A percentile compares a stretch with the other conserved stretches of the same genome.
Conservation (phyloP, 2,329 filamentous ascomycete genomes). For the Aspergillaceae sp. region DNA sequence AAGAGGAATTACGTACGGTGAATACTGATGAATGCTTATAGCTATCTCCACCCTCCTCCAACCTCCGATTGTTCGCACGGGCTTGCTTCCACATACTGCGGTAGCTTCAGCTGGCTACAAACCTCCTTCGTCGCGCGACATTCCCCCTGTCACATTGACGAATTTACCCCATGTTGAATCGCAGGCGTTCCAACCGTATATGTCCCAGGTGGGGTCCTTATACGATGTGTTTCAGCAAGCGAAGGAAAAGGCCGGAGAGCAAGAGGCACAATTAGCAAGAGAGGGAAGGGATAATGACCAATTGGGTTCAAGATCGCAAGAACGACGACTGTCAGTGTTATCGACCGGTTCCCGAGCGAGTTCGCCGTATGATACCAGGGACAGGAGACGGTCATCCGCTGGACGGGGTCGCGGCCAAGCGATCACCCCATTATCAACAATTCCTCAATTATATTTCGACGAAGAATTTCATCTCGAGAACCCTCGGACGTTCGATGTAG, state of each 20-base stretch:
- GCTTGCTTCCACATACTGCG: slow-evolving; percentile 68
- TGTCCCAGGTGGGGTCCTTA: slow-evolving; percentile 73
- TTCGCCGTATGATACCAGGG: slow-evolving; percentile 43
- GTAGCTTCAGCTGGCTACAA: slow-evolving; percentile 63
- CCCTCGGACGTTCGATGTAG: slow-evolving; percentile 88
- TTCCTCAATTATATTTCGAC: slow-evolving; percentile 89
- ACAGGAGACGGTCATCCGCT: slow-evolving; percentile 44
- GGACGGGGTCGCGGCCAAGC: slow-evolving; percentile 55
- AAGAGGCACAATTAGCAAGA: slow-evolving; percentile 37
- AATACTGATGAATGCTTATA: slow-evolving; percentile 24
- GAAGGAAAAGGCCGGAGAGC: slow-evolving; percentile 66
- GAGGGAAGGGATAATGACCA: slow-evolving; percentile 44
- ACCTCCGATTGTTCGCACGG: slow-evolving; percentile 80
- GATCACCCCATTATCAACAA: slow-evolving; percentile 79
- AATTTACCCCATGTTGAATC: slow-evolving; percentile 76
- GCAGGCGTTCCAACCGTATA: slow-evolving; percentile 72
- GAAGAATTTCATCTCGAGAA: slow-evolving; percentile 94
- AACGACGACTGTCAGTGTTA: slow-evolving; percentile 32
- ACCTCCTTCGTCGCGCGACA: slow-evolving; percentile 77
- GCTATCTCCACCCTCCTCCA: slow-evolving; percentile 92
- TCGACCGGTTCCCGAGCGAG: slow-evolving; percentile 37
- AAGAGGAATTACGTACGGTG: too few relatives aligned
- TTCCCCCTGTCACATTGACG: slow-evolving; percentile 83
- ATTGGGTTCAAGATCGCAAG: slow-evolving; percentile 37
- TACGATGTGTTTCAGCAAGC: slow-evolving; percentile 84